phyloP scores from a whole-genome alignment of 805 yeast genomes.

The Yarrowia keelungensis region DNA sequence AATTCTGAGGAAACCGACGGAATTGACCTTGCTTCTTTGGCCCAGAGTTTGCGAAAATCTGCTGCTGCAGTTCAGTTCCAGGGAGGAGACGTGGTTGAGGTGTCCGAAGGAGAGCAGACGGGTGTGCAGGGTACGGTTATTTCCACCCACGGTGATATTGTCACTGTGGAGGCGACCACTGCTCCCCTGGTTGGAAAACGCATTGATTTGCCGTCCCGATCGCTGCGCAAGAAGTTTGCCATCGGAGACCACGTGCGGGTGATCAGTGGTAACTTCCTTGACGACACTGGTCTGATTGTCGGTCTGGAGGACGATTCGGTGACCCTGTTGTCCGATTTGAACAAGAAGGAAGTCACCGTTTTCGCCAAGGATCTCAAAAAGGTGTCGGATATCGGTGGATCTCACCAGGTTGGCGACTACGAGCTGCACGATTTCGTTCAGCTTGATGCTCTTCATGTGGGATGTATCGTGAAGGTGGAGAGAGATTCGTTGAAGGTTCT shows the following conservation, averaged over 20 bases:
- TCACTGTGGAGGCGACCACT: slow-evolving; percentile 57
- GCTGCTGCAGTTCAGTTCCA: slow-evolving; percentile 71
- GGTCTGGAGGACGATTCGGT: slow-evolving; percentile 83
- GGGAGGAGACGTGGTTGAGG: slow-evolving; percentile 93
- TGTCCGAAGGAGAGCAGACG: slow-evolving; percentile 90
- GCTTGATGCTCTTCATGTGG: slow-evolving; percentile 82
- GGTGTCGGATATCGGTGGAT: slow-evolving; percentile 85
- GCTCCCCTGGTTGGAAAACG: slow-evolving; percentile 61
- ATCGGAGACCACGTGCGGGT: slow-evolving; percentile 97
- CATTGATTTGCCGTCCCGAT: slow-evolving; percentile 81
- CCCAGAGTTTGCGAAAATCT: slow-evolving; percentile 78
- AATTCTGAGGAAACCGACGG: slow-evolving; percentile 79
- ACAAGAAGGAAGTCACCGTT: slow-evolving; percentile 86
- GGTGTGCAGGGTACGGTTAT: slow-evolving; percentile 83
- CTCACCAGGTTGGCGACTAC: slow-evolving; percentile 76
- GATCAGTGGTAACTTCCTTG: slow-evolving; percentile 86
- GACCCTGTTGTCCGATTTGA: slow-evolving; percentile 86
- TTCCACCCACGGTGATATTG: slow-evolving; percentile 69
- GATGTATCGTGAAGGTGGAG: slow-evolving; percentile 88
- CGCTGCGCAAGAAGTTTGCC: slow-evolving; percentile 81
- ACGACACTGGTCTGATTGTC: slow-evolving; percentile 94
- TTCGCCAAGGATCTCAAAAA: slow-evolving; percentile 89
- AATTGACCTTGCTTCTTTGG: slow-evolving; percentile 85
- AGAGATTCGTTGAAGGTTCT: slow-evolving; percentile 82
- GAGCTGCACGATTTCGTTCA: slow-evolving; percentile 90